A percentile compares a stretch with the other conserved stretches of the same genome.
Evolutionary conservation across 306 rosid species (phyloP).

Genomic region (Cicer bijugum): DNA sequence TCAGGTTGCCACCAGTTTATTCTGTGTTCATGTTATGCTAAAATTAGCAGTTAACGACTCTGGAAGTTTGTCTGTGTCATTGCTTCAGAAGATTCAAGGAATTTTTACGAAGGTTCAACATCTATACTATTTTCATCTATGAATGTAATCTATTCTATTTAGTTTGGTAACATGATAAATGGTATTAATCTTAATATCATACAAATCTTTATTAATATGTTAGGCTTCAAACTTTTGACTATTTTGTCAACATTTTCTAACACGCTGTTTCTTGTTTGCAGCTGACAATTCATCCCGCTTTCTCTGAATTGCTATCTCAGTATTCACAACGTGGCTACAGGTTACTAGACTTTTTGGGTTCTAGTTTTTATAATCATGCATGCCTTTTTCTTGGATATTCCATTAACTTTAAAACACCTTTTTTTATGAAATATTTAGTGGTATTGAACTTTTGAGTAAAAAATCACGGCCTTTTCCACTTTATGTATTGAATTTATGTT

Average conservation of each 20-base stretch:
- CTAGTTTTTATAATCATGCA: conserved; percentile 4
- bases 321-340: conserved; percentile 87
- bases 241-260: conserved; percentile 40
- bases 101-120: conserved; percentile 63
- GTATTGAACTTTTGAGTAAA: conserved; percentile 13
- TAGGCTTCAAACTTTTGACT: conserved; percentile 27
- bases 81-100: conserved; percentile 68
- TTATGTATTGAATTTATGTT: conserved; percentile 30
- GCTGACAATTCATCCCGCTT: conserved; percentile 84
- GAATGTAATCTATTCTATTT: conserved; percentile 30
- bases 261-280: conserved; percentile 53
- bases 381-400: conserved; percentile 36
- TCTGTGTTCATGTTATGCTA: conserved; percentile 74
- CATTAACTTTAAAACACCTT: conserved; percentile 27
- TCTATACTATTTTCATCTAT: conserved; percentile 30
- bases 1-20: conserved; percentile 82
- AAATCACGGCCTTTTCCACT: conserved; percentile 13
- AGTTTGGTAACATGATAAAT: conserved; percentile 10
- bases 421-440: conserved; percentile 16
- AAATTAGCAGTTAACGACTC: conserved; percentile 61
- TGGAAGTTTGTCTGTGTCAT: conserved; percentile 81
- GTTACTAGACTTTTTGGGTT: conserved; percentile 49
- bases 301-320: conserved; percentile 70
- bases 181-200: conserved; percentile 23
- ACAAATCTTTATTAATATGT: conserved; percentile 14